phyloP scores from a whole-genome alignment of 768 basidiomycete species.

The Calocera viscosa region DNA sequence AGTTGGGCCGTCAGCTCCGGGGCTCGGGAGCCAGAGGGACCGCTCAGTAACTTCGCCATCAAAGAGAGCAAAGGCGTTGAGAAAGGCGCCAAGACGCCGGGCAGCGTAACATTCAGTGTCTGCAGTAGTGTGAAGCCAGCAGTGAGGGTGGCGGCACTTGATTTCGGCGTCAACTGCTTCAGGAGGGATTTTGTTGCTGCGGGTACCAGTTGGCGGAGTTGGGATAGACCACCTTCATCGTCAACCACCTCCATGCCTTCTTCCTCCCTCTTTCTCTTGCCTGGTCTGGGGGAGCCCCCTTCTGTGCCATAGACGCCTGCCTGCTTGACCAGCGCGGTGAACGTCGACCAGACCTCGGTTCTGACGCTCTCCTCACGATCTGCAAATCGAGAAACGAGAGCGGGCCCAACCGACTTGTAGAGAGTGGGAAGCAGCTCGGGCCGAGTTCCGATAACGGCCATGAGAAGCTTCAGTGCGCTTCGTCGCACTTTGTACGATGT shows the following conservation, averaged over 20 bases:
- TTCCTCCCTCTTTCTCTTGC: conserved; percentile 60
- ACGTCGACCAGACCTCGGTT: conserved; percentile 83
- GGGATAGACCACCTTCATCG: conserved; percentile 47
- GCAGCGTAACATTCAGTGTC: conserved; percentile 62
- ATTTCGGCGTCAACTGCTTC: conserved; percentile 73
- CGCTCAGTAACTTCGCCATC: conserved; percentile 50
- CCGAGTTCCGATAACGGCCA: conserved; percentile 75
- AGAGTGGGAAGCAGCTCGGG: conserved; percentile 70
- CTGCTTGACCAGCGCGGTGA: conserved; percentile 68
- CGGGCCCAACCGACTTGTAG: conserved; percentile 75
- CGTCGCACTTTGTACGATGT: conserved; percentile 96
- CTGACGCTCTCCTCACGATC: conserved; percentile 94
- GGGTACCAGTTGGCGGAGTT: conserved; percentile 61
- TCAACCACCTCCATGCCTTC: conserved; percentile 64
- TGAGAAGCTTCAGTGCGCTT: conserved; percentile 78
- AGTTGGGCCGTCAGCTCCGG: conserved; percentile 73
- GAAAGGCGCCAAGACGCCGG: conserved; percentile 67
- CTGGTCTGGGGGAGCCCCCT: conserved; percentile 35
- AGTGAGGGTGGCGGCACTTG: conserved; percentile 62
- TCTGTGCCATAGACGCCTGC: conserved; percentile 62
- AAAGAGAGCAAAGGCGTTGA: conserved; percentile 50
- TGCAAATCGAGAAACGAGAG: conserved; percentile 79
- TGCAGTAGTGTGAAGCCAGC: conserved; percentile 73
- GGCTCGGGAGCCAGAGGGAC: conserved; percentile 59
- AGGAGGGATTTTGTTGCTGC: conserved; percentile 66